Conservation (phyloP, 164 flowering plant genomes). For the Taxillus chinensis region DNA sequence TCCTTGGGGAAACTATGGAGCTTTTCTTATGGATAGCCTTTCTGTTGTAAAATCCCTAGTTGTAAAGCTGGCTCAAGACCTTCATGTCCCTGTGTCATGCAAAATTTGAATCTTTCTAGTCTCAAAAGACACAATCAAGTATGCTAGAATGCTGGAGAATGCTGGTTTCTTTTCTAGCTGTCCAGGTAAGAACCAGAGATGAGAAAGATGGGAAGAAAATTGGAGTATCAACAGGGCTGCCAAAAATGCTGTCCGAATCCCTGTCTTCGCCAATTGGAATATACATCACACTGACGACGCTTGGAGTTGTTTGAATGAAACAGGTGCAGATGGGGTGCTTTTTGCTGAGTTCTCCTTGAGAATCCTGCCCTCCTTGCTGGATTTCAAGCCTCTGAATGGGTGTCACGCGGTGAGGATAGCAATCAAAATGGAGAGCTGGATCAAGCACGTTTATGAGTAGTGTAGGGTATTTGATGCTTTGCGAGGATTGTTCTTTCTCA, state of each 20-base stretch:
- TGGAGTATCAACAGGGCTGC: slow-evolving; percentile 80
- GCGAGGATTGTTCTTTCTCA: too few relatives aligned
- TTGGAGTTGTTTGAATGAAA: slow-evolving; percentile 51
- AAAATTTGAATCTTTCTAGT: slow-evolving; percentile 81
- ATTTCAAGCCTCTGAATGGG: slow-evolving; percentile 72
- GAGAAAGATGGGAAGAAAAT: slow-evolving; percentile 77
- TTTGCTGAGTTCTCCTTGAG: slow-evolving; percentile 90
- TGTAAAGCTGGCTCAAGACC: slow-evolving; percentile 53
- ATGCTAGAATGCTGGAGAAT: slow-evolving; percentile 93
- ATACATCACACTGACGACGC: slow-evolving; percentile 78
- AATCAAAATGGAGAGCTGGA: slow-evolving; percentile 39
- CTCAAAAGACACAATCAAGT: slow-evolving; percentile 57
- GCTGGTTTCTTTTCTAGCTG: slow-evolving; percentile 95
- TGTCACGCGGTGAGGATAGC: slow-evolving; percentile 21
- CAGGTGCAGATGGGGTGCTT: slow-evolving; percentile 87
- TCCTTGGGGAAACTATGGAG: slow-evolving; percentile 77
- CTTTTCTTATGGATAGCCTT: slow-evolving; percentile 94
- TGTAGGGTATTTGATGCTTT: slow-evolving; percentile 77
- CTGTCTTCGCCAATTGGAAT: slow-evolving; percentile 95
- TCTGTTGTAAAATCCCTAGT: slow-evolving; percentile 77
- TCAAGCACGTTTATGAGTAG: slow-evolving; percentile 64
- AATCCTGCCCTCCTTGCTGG: slow-evolving; percentile 96
- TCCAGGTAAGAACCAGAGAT: slow-evolving; percentile 89
- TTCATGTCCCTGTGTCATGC: slow-evolving; percentile 84
- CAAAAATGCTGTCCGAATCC: slow-evolving; percentile 56